Evolutionary conservation across 306 rosid genomes (phyloP), one percentile per base, ranked within the genome.

Genomic region (Casuarina glauca): DNA sequence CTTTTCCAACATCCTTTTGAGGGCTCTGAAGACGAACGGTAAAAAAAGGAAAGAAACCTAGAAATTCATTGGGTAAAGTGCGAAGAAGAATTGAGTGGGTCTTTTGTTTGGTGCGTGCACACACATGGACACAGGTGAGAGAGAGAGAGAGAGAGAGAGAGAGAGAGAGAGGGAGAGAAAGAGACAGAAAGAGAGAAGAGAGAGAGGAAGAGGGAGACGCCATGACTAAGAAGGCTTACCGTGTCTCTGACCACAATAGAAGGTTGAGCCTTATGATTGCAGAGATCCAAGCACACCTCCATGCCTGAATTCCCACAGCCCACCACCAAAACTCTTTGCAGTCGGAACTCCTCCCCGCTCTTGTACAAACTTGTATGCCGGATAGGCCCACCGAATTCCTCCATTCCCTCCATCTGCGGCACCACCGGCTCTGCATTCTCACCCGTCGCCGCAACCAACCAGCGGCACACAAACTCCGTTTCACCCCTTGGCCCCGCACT

Each of bases 221-320:
- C 35, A 19, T 19, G 19, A 17, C 5, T 26, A 46, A 49, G 60
- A 50, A 73, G 20, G 55, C 94, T 89, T 86, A 93, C 97, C 32
- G 90, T 73, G 70, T 93, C 91, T 87, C 97, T 89, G 58, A 88
- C 96, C 1, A 87, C 92, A 81, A 93, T 92, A 48, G 94, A 86
- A 70, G 97, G 96, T 76, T 78, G 75, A 67, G 96, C 94, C 84
- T 83, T 74, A 82, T 86, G 81, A 81, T 90, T 86, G 79, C 94
- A 90, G 54, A 93, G 97, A 89, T 93, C 97, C 79, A 93, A 85
- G 72, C 97, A 93, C 9, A 90, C 96, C 84, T 93, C 97, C 97
- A 93, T 93, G 41, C 97, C 97, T 0, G 97, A 93, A 85, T 93
- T 93, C n/a, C 97, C 97, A 86, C 97, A 90, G 0, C 97, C 97